phyloP scores from a whole-genome alignment of 345 rosid species.

The Eucalyptus sp. region DNA sequence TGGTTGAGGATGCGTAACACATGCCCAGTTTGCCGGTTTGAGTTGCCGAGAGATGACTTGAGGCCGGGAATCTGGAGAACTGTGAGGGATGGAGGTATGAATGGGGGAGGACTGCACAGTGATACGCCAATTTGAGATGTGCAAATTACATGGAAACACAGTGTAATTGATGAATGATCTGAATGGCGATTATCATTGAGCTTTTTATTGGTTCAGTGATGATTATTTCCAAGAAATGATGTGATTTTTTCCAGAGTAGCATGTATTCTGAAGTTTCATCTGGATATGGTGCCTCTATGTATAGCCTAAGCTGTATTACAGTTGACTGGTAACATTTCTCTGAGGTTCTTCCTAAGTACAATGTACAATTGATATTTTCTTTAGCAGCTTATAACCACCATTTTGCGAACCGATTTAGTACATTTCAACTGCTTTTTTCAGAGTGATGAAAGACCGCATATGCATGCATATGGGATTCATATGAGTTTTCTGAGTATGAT shows the following conservation, averaged over 20 bases:
- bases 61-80: neutral
- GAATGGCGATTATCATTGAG: neutral
- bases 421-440: neutral
- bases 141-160: neutral
- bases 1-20: conserved; percentile 40
- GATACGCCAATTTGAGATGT: neutral
- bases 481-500: neutral
- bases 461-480: neutral
- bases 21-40: conserved; percentile 41
- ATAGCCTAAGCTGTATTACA: neutral
- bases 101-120: neutral
- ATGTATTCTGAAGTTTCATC: neutral
- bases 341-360: neutral
- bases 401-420: neutral
- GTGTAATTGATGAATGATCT: neutral
- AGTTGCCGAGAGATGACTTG: conserved; percentile 32
- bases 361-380: neutral
- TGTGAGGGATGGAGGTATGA: neutral
- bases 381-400: neutral
- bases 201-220: neutral
- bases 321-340: neutral
- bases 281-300: neutral
- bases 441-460: neutral
- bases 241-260: neutral
- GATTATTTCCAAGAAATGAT: neutral